Conservation (phyloP, 768 basidiomycete genomes). For the Suillus occidentalis region DNA sequence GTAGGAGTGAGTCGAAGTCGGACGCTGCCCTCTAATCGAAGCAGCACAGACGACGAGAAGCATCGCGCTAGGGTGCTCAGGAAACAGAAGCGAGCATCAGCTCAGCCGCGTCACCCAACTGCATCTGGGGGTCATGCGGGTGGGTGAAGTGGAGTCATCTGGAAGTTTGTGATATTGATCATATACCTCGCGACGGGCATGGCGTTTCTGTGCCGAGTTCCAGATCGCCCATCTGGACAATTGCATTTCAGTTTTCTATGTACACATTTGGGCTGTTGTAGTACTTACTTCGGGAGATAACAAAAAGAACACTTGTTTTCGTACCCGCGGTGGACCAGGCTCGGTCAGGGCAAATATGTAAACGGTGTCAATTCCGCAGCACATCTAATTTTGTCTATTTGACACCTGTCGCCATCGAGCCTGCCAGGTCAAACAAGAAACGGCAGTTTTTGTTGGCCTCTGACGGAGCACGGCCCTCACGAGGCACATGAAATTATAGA, state of each 20-base stretch:
- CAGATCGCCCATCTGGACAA: background rate
- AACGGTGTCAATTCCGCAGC: background rate
- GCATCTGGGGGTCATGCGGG: constrained; percentile 7
- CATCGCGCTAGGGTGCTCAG: constrained; percentile 42
- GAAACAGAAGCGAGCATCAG: constrained; percentile 52
- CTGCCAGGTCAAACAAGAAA: background rate
- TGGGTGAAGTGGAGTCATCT: background rate
- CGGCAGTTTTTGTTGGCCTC: background rate
- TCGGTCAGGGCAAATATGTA: background rate
- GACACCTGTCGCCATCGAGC: background rate
- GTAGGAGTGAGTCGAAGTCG: constrained; percentile 57
- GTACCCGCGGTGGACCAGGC: too few species aligned
- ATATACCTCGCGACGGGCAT: constrained; percentile 5
- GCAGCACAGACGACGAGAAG: constrained; percentile 35
- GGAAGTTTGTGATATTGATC: constrained; percentile 5
- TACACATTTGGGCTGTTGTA: background rate
- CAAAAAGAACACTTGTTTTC: background rate
- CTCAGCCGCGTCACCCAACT: constrained; percentile 31
- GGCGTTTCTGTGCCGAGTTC: background rate
- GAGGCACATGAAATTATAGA: background rate
- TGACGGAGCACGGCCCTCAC: background rate
- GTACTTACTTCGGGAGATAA: background rate
- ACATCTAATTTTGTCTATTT: background rate
- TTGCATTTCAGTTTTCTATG: background rate
- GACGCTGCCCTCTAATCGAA: constrained; percentile 51